Conservation (phyloP, 2,329 filamentous ascomycete species). For the Penicillium sp. region DNA sequence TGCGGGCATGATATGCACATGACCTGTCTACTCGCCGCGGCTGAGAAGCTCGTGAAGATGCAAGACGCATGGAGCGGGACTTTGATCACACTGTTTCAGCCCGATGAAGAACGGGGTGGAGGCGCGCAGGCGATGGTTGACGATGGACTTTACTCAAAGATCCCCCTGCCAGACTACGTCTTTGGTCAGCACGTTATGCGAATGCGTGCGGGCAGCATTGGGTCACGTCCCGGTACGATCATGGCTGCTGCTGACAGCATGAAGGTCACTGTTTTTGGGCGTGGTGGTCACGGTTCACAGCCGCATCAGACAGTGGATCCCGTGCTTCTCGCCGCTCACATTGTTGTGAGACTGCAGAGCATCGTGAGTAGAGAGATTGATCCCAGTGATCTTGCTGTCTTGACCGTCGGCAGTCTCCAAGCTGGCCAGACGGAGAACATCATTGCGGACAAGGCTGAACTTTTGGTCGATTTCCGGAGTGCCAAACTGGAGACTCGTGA, state of each 20-base stretch:
- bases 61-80: constrained; percentile 60
- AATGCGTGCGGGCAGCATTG: constrained; percentile 42
- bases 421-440: constrained; percentile 62
- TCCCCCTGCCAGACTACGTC: constrained; percentile 56
- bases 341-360: constrained; percentile 59
- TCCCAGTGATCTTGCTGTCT: constrained; percentile 53
- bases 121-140: constrained; percentile 64
- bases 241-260: constrained; percentile 47
- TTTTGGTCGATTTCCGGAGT: constrained; percentile 57
- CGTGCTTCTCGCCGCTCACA: constrained; percentile 56
- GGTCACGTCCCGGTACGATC: constrained; percentile 38
- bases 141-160: constrained; percentile 53
- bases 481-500: constrained; percentile 47
- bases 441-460: constrained; percentile 54
- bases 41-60: constrained; percentile 48
- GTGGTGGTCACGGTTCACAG: constrained; percentile 58
- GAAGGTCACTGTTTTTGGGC: constrained; percentile 57
- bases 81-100: constrained; percentile 64
- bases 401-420: constrained; percentile 59
- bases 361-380: constrained; percentile 57
- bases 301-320: constrained; percentile 59
- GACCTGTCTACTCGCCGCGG: constrained; percentile 54
- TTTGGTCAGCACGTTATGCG: constrained; percentile 59
- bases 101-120: constrained; percentile 62
- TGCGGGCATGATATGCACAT: constrained; percentile 64